Conservation (phyloP, 2,329 filamentous ascomycete species). For the Alternaria conjuncta region DNA sequence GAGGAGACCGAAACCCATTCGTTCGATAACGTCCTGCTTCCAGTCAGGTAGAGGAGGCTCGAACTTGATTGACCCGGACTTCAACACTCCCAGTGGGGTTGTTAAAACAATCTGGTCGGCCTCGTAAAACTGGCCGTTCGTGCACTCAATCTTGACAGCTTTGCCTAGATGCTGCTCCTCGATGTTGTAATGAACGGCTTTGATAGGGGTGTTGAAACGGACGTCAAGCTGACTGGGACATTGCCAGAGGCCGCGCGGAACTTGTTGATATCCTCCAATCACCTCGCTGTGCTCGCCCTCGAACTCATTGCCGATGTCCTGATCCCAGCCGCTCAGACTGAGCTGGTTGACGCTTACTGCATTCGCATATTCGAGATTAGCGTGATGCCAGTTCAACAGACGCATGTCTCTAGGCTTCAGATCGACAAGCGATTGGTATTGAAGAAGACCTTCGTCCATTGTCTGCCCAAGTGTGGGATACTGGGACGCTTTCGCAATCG, state of each 20-base stretch:
- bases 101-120: conserved; percentile 94
- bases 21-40: conserved; percentile 80
- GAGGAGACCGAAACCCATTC: conserved; percentile 89
- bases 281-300: conserved; percentile 94
- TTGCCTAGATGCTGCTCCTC: conserved; percentile 25
- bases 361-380: conserved; percentile 97
- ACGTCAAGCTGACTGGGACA: conserved; percentile 80
- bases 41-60: conserved; percentile 87
- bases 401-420: conserved; percentile 86
- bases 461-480: conserved; percentile 85
- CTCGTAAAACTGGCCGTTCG: conserved; percentile 75
- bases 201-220: conserved; percentile 74
- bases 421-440: conserved; percentile 84
- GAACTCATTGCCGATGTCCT: conserved; percentile 97
- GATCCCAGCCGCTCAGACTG: conserved; percentile 91
- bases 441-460: conserved; percentile 86
- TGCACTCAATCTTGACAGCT: conserved; percentile 62
- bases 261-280: conserved; percentile 89
- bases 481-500: conserved; percentile 64
- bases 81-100: conserved; percentile 87
- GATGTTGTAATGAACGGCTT: conserved; percentile 68
- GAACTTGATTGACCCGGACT: conserved; percentile 81
- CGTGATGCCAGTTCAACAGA: conserved; percentile 96
- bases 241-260: conserved; percentile 84
- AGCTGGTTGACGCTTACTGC: conserved; percentile 85